Evolutionary conservation across 1,139 yeast genomes (phyloP).

Genomic region (Eremothecium coryli): DNA sequence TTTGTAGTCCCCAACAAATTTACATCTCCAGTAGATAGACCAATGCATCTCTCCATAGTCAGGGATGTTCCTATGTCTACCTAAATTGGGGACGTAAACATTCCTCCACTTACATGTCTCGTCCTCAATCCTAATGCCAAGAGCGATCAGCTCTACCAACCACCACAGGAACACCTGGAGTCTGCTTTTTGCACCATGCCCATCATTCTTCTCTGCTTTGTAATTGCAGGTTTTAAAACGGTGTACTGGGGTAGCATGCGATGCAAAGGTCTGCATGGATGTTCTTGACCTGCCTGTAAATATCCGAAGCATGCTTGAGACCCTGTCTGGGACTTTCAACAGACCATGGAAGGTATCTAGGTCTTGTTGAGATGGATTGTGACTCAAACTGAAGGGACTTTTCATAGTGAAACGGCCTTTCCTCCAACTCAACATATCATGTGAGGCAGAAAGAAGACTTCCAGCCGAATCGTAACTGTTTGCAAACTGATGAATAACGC

Average conservation of each 20-base stretch:
- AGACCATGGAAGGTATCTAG: slow-evolving; percentile 2
- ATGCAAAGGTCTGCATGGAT: neutral
- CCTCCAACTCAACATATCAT: slow-evolving; percentile 36
- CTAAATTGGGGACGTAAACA: slow-evolving; percentile 44
- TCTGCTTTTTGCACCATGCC: slow-evolving; percentile 31
- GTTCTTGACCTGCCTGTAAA: neutral
- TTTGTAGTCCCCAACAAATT: slow-evolving; percentile 36
- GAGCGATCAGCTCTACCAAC: slow-evolving; percentile 50
- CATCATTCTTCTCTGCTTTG: slow-evolving; percentile 27
- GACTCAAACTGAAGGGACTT: slow-evolving; percentile 4
- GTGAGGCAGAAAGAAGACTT: slow-evolving; percentile 39
- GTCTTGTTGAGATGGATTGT: slow-evolving; percentile 2
- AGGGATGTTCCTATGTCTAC: slow-evolving; percentile 43
- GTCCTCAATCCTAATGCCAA: slow-evolving; percentile 43
- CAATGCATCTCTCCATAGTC: slow-evolving; percentile 44
- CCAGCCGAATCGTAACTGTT: slow-evolving; percentile 32
- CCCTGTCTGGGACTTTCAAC: slow-evolving; percentile 1
- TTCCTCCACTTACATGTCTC: slow-evolving; percentile 40
- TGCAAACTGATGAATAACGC: slow-evolving; percentile 36
- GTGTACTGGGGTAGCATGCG: neutral
- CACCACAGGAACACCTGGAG: slow-evolving; percentile 40
- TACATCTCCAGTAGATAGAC: slow-evolving; percentile 51
- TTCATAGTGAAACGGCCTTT: slow-evolving; percentile 9
- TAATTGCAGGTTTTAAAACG: neutral
- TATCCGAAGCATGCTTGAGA: slow-evolving; percentile 1